These are phyloP conservation scores for Litsea cubeba DNA, from an alignment of 164 flowering plant genomes.

Conservation along the genomic window DNA sequence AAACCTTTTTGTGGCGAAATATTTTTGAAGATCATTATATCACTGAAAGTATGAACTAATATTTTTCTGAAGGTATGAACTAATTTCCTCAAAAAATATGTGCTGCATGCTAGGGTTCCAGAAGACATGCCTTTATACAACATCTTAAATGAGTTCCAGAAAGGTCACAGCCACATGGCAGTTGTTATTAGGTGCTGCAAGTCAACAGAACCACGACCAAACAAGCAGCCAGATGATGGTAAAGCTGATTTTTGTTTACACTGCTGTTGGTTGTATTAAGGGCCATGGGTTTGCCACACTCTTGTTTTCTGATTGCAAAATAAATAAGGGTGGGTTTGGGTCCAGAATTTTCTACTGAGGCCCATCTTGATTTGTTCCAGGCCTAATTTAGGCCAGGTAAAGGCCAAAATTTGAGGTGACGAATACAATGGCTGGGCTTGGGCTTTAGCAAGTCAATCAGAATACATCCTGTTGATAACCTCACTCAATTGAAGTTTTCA, in stretches of 20 bases:
- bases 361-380: neutral
- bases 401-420: neutral
- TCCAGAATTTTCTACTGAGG: neutral
- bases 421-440: neutral
- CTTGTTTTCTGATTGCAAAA: neutral
- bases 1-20: neutral
- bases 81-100: no score
- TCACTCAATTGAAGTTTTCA: neutral
- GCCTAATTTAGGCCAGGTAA: neutral
- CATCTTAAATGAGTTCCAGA: conserved; percentile 95
- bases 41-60: neutral
- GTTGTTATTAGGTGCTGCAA: conserved; percentile 64
- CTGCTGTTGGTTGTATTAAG: neutral
- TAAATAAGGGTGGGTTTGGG: neutral
- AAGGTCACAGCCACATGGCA: conserved; percentile 99
- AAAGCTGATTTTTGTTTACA: neutral
- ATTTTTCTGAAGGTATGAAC: neutral
- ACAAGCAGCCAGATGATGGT: conserved; percentile 34
- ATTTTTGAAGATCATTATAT: neutral
- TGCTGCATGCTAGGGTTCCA: conserved; percentile 52
- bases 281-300: neutral
- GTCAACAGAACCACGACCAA: conserved; percentile 17
- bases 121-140: conserved; percentile 80
- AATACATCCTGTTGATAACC: neutral
- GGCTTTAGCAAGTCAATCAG: neutral